Conservation (phyloP, 225 moss, liverwort and hornwort genomes). For the Neckera pumila region DNA sequence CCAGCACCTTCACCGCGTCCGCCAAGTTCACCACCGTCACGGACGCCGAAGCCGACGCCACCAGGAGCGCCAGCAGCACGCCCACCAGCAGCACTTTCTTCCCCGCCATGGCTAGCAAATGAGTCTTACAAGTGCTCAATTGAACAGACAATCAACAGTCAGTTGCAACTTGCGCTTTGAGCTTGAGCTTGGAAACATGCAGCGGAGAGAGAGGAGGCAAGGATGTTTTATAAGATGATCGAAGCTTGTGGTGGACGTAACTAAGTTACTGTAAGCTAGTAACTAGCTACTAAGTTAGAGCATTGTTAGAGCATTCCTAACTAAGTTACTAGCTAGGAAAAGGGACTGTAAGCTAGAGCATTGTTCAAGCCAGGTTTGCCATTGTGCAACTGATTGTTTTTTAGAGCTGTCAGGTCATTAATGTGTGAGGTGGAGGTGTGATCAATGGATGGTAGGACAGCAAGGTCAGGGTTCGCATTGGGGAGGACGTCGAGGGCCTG, state of each 20-base stretch:
- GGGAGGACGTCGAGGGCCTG: background rate
- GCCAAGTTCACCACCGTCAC: conserved; percentile 49
- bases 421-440: conserved; percentile 5
- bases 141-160: background rate
- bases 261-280: too few species aligned
- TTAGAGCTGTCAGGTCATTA: background rate
- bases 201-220: background rate
- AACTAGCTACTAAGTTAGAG: too few species aligned
- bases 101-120: background rate
- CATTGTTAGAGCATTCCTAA: too few species aligned
- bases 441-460: conserved; percentile 1
- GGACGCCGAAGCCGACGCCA: conserved; percentile 13
- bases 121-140: background rate
- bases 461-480: background rate
- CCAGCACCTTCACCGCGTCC: conserved; percentile 19
- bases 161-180: background rate
- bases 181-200: background rate
- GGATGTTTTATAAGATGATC: background rate
- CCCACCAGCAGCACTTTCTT: conserved; percentile 10
- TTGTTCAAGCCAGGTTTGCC: background rate
- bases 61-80: conserved; percentile 14
- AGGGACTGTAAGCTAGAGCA: too few species aligned
- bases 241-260: background rate
- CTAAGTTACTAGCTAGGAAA: too few species aligned
- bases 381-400: background rate